Percentiles rank a stretch among this genome's conserved stretches.
These are phyloP conservation scores for Jatropha curcas DNA, from an alignment of 345 rosid species.

Conservation along the genomic window DNA sequence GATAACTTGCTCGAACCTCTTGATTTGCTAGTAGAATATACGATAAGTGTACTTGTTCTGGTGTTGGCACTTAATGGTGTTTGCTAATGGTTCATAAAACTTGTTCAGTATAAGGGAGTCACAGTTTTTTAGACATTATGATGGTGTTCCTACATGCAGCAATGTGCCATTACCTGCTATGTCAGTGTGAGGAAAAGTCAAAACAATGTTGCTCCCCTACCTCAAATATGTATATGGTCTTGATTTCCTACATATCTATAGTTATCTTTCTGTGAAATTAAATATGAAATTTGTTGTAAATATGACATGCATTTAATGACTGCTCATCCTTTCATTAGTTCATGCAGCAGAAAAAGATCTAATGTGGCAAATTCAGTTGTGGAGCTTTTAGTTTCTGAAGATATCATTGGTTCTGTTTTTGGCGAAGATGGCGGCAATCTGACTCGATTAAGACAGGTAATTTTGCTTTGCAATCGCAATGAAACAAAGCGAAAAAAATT, in stretches of 20 bases:
- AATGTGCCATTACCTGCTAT: neutral
- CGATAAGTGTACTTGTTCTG: no score
- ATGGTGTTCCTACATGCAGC: neutral
- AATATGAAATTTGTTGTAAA: neutral
- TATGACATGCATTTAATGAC: neutral
- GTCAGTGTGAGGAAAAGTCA: neutral
- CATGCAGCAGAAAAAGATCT: conserved; percentile 6
- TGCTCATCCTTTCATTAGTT: neutral
- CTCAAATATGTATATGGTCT: neutral
- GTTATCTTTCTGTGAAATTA: neutral
- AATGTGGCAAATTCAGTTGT: conserved; percentile 10
- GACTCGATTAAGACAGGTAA: conserved; percentile 23
- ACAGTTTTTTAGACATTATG: neutral
- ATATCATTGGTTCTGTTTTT: conserved; percentile 15
- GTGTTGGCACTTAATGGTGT: neutral
- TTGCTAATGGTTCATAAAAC: neutral
- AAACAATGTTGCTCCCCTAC: neutral
- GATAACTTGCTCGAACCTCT: neutral
- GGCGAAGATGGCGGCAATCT: conserved; percentile 24
- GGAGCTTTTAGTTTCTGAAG: conserved; percentile 21
- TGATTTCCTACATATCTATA: neutral
- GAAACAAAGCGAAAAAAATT: neutral
- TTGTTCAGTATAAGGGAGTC: neutral
- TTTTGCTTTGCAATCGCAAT: neutral
- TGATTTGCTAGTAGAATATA: neutral